Percentiles rank a stretch among this genome's conserved stretches.
phyloP scores from a whole-genome alignment of 2,329 filamentous ascomycete species.

The Claviceps sp. region DNA sequence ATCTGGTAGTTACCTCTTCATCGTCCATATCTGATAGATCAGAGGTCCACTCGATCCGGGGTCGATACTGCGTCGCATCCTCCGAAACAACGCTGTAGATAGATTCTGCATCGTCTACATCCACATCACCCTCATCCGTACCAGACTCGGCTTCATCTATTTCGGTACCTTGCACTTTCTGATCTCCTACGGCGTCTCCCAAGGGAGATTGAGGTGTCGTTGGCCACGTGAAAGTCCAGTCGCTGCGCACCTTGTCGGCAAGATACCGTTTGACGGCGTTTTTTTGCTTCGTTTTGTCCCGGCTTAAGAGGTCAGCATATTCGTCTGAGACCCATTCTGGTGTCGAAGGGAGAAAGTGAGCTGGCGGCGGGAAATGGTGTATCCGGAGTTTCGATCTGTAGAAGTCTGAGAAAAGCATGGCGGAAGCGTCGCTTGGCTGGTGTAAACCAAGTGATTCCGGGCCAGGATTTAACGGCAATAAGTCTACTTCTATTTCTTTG shows the following conservation, averaged over 20 bases:
- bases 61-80: conserved; percentile 34
- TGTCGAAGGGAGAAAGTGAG: conserved; percentile 15
- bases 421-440: neutral
- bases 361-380: conserved; percentile 17
- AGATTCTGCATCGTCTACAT: conserved; percentile 33
- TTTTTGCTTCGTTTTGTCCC: conserved; percentile 49
- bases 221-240: conserved; percentile 50
- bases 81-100: conserved; percentile 46
- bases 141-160: conserved; percentile 14
- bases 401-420: conserved; percentile 46
- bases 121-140: conserved; percentile 12
- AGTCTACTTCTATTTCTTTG: neutral
- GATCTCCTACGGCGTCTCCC: conserved; percentile 21
- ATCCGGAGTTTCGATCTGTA: conserved; percentile 42
- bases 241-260: conserved; percentile 38
- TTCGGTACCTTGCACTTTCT: conserved; percentile 28
- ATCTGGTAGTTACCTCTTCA: conserved; percentile 25
- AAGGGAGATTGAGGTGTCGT: conserved; percentile 15
- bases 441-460: neutral
- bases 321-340: conserved; percentile 32
- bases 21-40: conserved; percentile 41
- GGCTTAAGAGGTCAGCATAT: conserved; percentile 47
- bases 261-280: conserved; percentile 46
- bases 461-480: neutral
- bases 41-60: conserved; percentile 43